Evolutionary conservation across 176 grass and related monocot species (phyloP).

Genomic region (Zoysia pacifica): DNA sequence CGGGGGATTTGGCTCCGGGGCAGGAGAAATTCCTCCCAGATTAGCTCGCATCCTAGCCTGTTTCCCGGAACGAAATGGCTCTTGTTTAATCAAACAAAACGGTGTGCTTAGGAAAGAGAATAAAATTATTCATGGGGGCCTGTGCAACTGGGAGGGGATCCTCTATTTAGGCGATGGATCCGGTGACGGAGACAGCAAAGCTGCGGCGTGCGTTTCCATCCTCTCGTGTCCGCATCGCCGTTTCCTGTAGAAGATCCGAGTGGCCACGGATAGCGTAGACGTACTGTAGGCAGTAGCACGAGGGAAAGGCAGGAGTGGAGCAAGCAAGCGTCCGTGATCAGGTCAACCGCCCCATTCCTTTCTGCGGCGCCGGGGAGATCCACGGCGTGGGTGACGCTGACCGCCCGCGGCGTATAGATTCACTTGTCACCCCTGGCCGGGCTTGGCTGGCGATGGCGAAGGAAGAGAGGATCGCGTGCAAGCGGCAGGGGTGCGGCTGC

Average conservation of each 20-base stretch:
- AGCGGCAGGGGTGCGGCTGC: neutral
- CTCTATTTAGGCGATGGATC: slow-evolving; percentile 24
- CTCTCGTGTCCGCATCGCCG: slow-evolving; percentile 21
- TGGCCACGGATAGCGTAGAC: neutral
- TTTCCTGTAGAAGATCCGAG: slow-evolving; percentile 35
- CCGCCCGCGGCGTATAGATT: neutral
- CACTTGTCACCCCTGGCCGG: neutral
- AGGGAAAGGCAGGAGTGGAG: neutral
- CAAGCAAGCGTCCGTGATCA: slow-evolving; percentile 16
- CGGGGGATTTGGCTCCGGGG: slow-evolving; percentile 50
- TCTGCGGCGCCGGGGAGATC: slow-evolving; percentile 25
- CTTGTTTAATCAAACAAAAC: neutral
- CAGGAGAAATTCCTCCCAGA: slow-evolving; percentile 44
- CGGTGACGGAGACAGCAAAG: neutral
- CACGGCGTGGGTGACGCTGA: slow-evolving; percentile 22
- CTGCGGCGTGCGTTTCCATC: neutral
- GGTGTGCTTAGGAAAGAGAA: neutral
- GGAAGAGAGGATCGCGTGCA: neutral
- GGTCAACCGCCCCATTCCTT: slow-evolving; percentile 29
- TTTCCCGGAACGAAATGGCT: slow-evolving; percentile 65
- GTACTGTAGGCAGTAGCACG: neutral
- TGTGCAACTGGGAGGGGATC: slow-evolving; percentile 2
- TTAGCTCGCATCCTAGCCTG: slow-evolving; percentile 47
- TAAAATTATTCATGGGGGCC: neutral
- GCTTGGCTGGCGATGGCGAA: neutral